phyloP scores from a whole-genome alignment of 768 basidiomycete genomes.

The Russula compacta region DNA sequence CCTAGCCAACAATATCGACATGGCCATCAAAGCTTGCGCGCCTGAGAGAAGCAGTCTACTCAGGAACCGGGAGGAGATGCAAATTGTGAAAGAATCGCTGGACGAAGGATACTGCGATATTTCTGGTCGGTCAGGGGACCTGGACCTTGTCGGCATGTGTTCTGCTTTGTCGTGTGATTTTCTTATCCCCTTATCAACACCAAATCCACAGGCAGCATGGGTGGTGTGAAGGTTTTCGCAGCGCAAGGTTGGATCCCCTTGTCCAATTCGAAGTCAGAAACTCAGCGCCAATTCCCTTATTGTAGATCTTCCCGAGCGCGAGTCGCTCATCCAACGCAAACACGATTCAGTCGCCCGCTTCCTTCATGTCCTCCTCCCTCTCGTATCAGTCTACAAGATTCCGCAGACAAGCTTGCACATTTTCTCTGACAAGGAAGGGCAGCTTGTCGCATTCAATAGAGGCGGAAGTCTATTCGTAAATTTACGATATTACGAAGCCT shows the following conservation, averaged over 20 bases:
- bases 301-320: constrained; percentile 48
- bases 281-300: background rate
- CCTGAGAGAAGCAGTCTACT: constrained; percentile 56
- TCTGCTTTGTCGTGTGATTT: background rate
- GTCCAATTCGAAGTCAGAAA: background rate
- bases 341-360: constrained; percentile 60
- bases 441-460: constrained; percentile 89
- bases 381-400: constrained; percentile 65
- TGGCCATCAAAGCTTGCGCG: constrained; percentile 63
- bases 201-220: constrained; percentile 2
- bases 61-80: constrained; percentile 59
- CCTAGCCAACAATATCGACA: constrained; percentile 27
- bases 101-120: constrained; percentile 79
- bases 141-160: constrained; percentile 50
- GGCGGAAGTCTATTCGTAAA: constrained; percentile 85
- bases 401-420: constrained; percentile 70
- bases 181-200: background rate
- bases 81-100: constrained; percentile 61
- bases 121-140: constrained; percentile 52
- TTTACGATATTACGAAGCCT: constrained; percentile 72
- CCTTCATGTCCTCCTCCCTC: constrained; percentile 53
- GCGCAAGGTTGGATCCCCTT: constrained; percentile 10
- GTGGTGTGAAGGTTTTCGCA: background rate
- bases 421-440: constrained; percentile 75
- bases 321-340: constrained; percentile 43